Conservation (phyloP, 768 basidiomycete genomes). For the Termitomyces sp. region DNA sequence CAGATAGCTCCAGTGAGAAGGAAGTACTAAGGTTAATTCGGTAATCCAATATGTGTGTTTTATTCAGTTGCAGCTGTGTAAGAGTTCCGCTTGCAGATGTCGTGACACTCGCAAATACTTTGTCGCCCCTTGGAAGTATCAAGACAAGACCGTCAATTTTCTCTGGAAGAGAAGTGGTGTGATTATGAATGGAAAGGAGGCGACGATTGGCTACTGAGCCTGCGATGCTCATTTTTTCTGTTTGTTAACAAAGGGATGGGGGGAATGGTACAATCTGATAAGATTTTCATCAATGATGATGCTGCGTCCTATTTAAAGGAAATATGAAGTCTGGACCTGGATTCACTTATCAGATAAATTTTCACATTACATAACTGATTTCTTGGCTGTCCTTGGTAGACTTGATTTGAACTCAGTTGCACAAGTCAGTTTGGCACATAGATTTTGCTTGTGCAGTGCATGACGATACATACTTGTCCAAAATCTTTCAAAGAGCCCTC, state of each 20-base stretch:
- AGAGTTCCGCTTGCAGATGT: constrained; percentile 4
- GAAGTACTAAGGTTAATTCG: constrained; percentile 2
- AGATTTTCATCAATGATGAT: constrained; percentile 2
- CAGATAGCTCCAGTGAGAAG: constrained; percentile 19
- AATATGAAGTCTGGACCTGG: not conserved
- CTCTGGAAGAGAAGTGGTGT: constrained; percentile 10
- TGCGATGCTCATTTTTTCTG: not conserved
- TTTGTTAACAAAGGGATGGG: not conserved
- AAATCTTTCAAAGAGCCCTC: constrained; percentile 4
- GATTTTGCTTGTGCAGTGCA: not conserved
- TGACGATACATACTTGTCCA: not conserved
- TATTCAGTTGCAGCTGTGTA: constrained; percentile 18
- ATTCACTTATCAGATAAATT: constrained; percentile 11
- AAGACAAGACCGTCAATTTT: constrained; percentile 16
- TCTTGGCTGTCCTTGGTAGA: not conserved
- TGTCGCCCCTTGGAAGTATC: constrained; percentile 23
- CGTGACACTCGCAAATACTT: constrained; percentile 12
- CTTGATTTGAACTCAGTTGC: not conserved
- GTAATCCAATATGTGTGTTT: constrained; percentile 15
- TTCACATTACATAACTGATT: constrained; percentile 1
- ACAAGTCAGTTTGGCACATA: not conserved
- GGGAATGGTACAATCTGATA: constrained; percentile 12
- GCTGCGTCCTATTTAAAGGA: not conserved
- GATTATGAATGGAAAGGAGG: constrained; percentile 18
- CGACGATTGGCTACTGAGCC: constrained; percentile 11